These are phyloP conservation scores for Penicillium occitanis DNA, from an alignment of 2,329 filamentous ascomycete species.

Conservation along the genomic window DNA sequence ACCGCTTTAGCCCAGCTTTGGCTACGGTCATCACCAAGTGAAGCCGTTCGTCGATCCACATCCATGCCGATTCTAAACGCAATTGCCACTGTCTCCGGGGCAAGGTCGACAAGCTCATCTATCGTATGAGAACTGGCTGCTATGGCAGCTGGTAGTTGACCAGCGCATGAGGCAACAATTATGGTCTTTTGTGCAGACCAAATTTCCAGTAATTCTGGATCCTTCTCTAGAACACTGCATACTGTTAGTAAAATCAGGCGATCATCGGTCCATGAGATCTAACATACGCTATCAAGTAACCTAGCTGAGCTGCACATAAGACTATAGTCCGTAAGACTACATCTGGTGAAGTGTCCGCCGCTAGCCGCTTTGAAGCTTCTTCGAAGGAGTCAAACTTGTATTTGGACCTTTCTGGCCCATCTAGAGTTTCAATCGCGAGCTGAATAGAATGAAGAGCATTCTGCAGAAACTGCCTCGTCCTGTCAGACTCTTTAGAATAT, in stretches of 20 bases:
- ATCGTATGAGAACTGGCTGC: slow-evolving; percentile 1
- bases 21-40: slow-evolving; percentile 8
- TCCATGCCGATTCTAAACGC: slow-evolving; percentile 10
- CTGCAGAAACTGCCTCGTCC: neutral
- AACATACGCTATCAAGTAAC: slow-evolving; percentile 9
- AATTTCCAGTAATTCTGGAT: neutral
- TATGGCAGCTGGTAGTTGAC: slow-evolving; percentile 9
- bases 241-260: neutral
- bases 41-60: slow-evolving; percentile 11
- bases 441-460: slow-evolving; percentile 1
- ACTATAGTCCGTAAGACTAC: slow-evolving; percentile 15
- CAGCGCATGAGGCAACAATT: slow-evolving; percentile 15
- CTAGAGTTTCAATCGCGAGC: neutral
- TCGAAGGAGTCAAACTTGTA: slow-evolving; percentile 10
- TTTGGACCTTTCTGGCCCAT: neutral
- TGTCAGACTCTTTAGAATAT: neutral
- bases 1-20: slow-evolving; percentile 16
- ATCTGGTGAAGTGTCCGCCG: slow-evolving; percentile 4
- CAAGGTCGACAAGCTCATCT: slow-evolving; percentile 8
- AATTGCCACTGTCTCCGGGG: slow-evolving; percentile 10
- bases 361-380: neutral
- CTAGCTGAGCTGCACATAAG: slow-evolving; percentile 12
- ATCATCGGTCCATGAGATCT: neutral
- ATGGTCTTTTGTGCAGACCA: slow-evolving; percentile 5
- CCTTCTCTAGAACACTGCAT: slow-evolving; percentile 1